Percentiles rank a stretch among this genome's conserved stretches.
These are phyloP conservation scores for Rhizomucor miehei DNA, from an alignment of 371 early-diverging fungal species.

Conservation along the genomic window DNA sequence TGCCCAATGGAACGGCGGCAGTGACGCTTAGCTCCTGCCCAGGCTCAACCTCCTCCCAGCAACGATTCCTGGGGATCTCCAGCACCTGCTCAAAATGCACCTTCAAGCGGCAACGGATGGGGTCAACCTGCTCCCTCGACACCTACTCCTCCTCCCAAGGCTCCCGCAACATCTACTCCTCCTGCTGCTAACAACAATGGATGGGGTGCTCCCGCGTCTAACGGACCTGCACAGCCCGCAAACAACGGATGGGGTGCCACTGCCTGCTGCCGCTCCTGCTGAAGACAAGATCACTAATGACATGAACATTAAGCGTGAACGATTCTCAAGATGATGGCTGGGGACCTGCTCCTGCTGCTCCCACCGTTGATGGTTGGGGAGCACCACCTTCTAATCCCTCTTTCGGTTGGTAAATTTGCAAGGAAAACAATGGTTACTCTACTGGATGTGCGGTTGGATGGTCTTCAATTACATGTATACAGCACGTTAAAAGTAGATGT, in stretches of 20 bases:
- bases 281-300: constrained; percentile 17
- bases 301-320: constrained; percentile 5
- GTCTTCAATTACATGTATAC: too few relatives aligned
- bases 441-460: too few relatives aligned
- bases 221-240: constrained; percentile 11
- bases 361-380: constrained; percentile 35
- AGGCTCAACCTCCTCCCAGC: constrained; percentile 12
- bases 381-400: constrained; percentile 21
- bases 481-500: too few relatives aligned
- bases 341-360: constrained; percentile 20
- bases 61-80: constrained; percentile 29
- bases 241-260: constrained; percentile 16
- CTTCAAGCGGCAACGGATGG: constrained; percentile 23
- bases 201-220: constrained; percentile 22
- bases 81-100: constrained; percentile 14
- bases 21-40: constrained; percentile 21
- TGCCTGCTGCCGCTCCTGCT: constrained; percentile 9
- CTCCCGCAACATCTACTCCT: constrained; percentile 16
- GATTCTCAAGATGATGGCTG: constrained; percentile 19
- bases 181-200: constrained; percentile 19
- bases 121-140: constrained; percentile 23
- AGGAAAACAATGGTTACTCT: constrained; percentile 4
- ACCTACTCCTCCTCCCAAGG: constrained; percentile 13
- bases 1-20: constrained; percentile 12
- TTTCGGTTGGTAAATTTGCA: constrained; percentile 24